phyloP scores from a whole-genome alignment of 2,329 filamentous ascomycete genomes.

The Fusarium sp. region DNA sequence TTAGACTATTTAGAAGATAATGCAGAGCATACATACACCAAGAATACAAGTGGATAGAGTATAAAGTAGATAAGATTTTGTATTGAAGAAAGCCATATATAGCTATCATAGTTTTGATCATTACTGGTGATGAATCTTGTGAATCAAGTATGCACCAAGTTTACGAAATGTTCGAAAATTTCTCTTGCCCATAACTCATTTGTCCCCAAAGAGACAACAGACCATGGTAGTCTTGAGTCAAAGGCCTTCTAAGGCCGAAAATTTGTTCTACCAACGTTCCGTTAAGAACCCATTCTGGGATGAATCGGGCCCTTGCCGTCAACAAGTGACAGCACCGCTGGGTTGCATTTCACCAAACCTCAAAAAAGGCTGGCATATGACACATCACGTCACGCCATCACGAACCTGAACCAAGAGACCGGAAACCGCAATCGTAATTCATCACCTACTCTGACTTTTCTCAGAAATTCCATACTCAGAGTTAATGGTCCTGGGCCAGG shows the following conservation, averaged over 20 bases:
- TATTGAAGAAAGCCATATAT: background rate
- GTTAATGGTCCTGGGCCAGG: constrained; percentile 27
- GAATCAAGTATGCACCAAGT: background rate
- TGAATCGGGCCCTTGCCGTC: constrained; percentile 78
- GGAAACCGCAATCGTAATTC: constrained; percentile 39
- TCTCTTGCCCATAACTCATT: constrained; percentile 56
- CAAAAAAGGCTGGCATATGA: background rate
- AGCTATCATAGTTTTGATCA: background rate
- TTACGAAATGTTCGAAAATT: constrained; percentile 53
- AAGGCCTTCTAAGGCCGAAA: constrained; percentile 55
- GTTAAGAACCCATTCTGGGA: constrained; percentile 79
- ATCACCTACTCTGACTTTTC: constrained; percentile 43
- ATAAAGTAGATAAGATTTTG: background rate
- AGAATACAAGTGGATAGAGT: background rate
- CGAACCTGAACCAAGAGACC: constrained; percentile 20
- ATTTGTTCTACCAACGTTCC: constrained; percentile 79
- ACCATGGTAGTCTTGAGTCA: constrained; percentile 42
- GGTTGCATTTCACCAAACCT: constrained; percentile 47
- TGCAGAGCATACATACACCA: background rate
- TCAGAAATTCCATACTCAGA: constrained; percentile 21
- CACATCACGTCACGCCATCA: constrained; percentile 15
- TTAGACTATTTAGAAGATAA: background rate
- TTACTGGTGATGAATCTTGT: background rate
- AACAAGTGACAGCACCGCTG: constrained; percentile 80
- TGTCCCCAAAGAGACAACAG: constrained; percentile 41